Conservation (phyloP, 345 rosid species). For the Hirschfeldia incana region DNA sequence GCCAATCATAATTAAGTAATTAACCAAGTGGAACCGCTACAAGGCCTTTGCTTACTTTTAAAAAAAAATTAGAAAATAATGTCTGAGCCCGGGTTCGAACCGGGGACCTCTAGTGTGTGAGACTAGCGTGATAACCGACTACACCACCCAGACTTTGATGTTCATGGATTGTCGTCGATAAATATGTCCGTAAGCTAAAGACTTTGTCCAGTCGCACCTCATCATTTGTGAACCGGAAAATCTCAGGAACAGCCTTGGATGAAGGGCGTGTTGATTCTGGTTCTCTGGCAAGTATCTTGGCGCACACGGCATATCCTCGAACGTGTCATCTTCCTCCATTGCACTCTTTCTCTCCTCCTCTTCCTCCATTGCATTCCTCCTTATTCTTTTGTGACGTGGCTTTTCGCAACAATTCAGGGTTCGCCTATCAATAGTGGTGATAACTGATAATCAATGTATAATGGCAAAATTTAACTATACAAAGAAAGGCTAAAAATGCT, state of each 20-base stretch:
- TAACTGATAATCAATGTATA: neutral
- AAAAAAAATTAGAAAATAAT: neutral
- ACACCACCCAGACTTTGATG: conserved; percentile 39
- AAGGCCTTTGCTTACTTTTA: neutral
- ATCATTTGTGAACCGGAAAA: conserved; percentile 28
- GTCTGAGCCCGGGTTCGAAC: conserved; percentile 77
- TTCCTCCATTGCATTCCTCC: conserved; percentile 16
- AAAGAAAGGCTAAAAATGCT: conserved; percentile 21
- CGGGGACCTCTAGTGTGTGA: conserved; percentile 84
- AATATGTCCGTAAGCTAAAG: neutral
- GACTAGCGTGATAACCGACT: conserved; percentile 77
- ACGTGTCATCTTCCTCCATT: conserved; percentile 29
- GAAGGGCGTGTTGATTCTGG: conserved; percentile 41
- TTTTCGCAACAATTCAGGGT: conserved; percentile 11
- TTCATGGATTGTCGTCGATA: neutral
- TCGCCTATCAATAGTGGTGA: conserved; percentile 14
- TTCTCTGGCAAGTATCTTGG: conserved; percentile 19
- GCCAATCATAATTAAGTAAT: neutral
- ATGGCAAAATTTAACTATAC: conserved; percentile 4
- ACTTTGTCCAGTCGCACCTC: neutral
- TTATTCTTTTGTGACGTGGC: neutral
- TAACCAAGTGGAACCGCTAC: neutral
- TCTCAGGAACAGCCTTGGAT: conserved; percentile 57
- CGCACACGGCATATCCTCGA: conserved; percentile 33
- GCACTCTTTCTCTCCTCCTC: conserved; percentile 22